A percentile compares a stretch with the other conserved stretches of the same genome.
Evolutionary conservation across 495 filamentous ascomycete genomes (phyloP).

Genomic region (Stereocaulon alpinum): DNA sequence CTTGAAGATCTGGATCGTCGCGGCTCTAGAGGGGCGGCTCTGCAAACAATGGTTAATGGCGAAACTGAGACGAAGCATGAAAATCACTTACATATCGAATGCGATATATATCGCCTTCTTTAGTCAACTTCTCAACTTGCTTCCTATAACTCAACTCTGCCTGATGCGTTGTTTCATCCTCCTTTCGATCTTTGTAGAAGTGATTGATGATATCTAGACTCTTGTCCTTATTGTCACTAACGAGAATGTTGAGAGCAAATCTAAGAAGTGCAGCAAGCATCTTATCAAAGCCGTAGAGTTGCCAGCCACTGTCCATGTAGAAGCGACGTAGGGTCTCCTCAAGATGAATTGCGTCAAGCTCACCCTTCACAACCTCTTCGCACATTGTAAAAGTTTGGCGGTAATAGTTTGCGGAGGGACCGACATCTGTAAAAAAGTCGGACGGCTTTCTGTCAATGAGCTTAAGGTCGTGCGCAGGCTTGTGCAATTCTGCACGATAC

Average conservation of each 20-base stretch:
- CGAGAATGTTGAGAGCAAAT: conserved; percentile 63
- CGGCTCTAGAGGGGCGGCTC: conserved; percentile 48
- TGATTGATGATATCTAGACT: conserved; percentile 73
- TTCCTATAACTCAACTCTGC: conserved; percentile 78
- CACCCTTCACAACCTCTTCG: conserved; percentile 56
- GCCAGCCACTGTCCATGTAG: conserved; percentile 82
- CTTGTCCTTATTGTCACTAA: conserved; percentile 78
- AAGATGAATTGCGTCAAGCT: conserved; percentile 67
- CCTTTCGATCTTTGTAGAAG: conserved; percentile 70
- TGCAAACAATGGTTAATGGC: conserved; percentile 21
- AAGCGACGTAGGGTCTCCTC: conserved; percentile 84
- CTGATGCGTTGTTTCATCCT: conserved; percentile 70
- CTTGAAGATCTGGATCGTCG: conserved; percentile 60
- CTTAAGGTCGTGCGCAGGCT: conserved; percentile 70
- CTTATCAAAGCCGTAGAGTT: conserved; percentile 80
- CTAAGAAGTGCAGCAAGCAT: conserved; percentile 67
- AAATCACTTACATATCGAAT: conserved; percentile 66
- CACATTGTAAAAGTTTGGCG: conserved; percentile 58
- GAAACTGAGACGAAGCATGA: background rate
- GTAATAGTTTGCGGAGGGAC: conserved; percentile 55
- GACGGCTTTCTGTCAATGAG: conserved; percentile 66
- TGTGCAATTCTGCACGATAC: conserved; percentile 52
- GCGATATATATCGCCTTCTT: conserved; percentile 82
- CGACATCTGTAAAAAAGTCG: conserved; percentile 68
- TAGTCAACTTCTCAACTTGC: conserved; percentile 74